Percentiles rank a stretch among this genome's conserved stretches.
Conservation (phyloP, 1,284 basidiomycete species). For the Ganoderma leucocontextum region DNA sequence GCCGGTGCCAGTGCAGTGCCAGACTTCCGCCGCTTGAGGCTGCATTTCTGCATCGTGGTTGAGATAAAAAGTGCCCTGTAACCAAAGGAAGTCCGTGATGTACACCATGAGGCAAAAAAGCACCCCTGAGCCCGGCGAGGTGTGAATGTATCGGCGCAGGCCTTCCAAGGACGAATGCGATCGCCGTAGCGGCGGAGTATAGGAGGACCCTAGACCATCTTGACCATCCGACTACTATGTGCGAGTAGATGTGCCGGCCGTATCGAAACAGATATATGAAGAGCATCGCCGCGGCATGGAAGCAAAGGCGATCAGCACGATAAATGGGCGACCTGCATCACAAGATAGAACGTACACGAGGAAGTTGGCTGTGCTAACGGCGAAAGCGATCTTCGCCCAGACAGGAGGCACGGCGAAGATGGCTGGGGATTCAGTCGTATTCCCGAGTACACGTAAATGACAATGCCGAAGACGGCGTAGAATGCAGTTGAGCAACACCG, state of each 20-base stretch:
- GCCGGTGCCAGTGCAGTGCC: constrained; percentile 50
- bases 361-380: constrained; percentile 56
- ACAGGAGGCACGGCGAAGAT: constrained; percentile 57
- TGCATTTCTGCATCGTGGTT: constrained; percentile 47
- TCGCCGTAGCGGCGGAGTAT: constrained; percentile 51
- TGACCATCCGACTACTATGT: constrained; percentile 66
- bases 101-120: constrained; percentile 68
- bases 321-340: constrained; percentile 1
- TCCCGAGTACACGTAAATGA: constrained; percentile 68
- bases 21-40: constrained; percentile 38
- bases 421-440: constrained; percentile 62
- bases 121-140: constrained; percentile 59
- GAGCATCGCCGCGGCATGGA: constrained; percentile 65
- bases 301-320: constrained; percentile 46
- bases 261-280: constrained; percentile 66
- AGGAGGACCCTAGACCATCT: constrained; percentile 55
- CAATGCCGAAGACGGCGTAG: constrained; percentile 58
- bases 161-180: constrained; percentile 64
- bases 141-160: constrained; percentile 64
- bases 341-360: constrained; percentile 49
- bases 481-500: constrained; percentile 57
- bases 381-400: constrained; percentile 61
- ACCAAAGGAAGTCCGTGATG: constrained; percentile 65
- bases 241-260: constrained; percentile 62
- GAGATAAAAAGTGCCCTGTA: constrained; percentile 57